Evolutionary conservation across 192 early-diverging fungal genomes (phyloP).

Genomic region (Backusella tarrabulga): DNA sequence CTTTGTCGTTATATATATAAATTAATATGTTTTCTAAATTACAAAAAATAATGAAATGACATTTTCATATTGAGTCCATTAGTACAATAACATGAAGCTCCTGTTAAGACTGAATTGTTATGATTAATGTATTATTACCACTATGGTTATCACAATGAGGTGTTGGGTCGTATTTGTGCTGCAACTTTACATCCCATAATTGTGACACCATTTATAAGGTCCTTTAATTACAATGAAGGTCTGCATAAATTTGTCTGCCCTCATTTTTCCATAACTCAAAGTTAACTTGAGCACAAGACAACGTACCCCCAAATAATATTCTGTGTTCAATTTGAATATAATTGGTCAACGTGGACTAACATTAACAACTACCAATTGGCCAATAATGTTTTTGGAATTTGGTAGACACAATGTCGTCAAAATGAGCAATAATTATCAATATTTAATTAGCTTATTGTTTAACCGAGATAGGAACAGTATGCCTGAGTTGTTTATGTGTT

Average conservation of each 20-base stretch:
- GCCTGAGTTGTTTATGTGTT: background rate
- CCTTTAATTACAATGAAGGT: background rate
- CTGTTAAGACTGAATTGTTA: background rate
- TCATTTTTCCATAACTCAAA: background rate
- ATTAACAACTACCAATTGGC: background rate
- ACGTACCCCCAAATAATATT: background rate
- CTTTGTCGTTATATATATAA: background rate
- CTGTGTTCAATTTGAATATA: background rate
- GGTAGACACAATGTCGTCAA: background rate
- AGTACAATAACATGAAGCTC: background rate
- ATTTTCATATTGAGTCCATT: background rate
- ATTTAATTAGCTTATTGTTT: background rate
- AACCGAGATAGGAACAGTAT: background rate
- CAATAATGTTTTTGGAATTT: background rate
- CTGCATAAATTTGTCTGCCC: background rate
- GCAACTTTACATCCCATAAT: background rate
- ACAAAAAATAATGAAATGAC: background rate
- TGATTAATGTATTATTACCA: background rate
- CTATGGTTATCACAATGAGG: too few species aligned
- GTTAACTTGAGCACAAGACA: background rate
- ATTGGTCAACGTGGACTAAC: background rate
- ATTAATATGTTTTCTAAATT: background rate
- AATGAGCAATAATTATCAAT: background rate
- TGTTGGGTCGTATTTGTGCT: background rate
- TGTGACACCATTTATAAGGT: background rate